Evolutionary conservation across 768 basidiomycete species (phyloP), one percentile per base, ranked within the genome.

Genomic region (Scleroderma bovista): DNA sequence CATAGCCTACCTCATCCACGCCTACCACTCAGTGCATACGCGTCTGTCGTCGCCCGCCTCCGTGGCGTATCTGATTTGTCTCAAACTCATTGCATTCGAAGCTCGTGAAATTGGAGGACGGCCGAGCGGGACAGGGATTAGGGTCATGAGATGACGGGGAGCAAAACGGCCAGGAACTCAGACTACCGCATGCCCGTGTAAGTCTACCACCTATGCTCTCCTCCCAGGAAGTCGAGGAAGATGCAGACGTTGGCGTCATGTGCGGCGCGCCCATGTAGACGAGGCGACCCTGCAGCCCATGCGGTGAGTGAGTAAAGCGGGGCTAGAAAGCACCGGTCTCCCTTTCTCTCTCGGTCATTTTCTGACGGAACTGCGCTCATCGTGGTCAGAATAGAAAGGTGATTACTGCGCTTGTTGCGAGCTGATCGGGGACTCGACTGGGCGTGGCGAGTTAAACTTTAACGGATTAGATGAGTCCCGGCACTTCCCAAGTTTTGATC

Each of bases 1-100:
- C 36, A 92, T 98, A 74, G 94, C 91, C 2, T 97, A 96, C 64
- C 86, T 98, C 50, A 96, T 98, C 56, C 94, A 96, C 60, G 89
- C 93, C 10, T 93, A 96, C 62, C 93, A 93, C 62, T 97, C 94
- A 95, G 82, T 33, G 92, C 95, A 1, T 98, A 97, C 64, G 72
- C 85, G 0, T 96, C 93, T 61, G 94, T 98, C 22, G 78, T 91
- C 34, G 94, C 94, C 59, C 81, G 93, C 8, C 82, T 94, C 32
- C 92, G 91, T 57, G 92, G 93, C 56, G 95, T 97, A 57, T 93
- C 90, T 12, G n/a, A n/a, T n/a, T n/a, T n/a, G n/a, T n/a, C 95
- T 95, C 10, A 97, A 96, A 67, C 78, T 98, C 37, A 96, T 96
- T 93, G 86, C 84, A 42, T 96, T 94, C 61, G 94, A 98, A 70